A percentile compares a stretch with the other conserved stretches of the same genome.
These are phyloP conservation scores for Pythium periplocum DNA, from an alignment of 352 stramenopile species.

Conservation along the genomic window DNA sequence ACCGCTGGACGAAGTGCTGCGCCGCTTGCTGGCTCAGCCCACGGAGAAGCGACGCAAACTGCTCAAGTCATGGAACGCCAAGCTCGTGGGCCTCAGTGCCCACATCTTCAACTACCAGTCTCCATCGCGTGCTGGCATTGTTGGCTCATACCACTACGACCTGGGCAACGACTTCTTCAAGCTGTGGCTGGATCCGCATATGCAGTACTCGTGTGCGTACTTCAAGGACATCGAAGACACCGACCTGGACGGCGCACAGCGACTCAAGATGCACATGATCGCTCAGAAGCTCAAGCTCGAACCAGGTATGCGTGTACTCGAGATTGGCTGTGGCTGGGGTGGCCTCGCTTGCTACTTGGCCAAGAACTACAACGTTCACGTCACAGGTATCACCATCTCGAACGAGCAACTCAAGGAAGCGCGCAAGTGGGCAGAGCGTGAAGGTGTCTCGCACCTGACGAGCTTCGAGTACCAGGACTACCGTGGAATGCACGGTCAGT, in stretches of 20 bases:
- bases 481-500: no score
- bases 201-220: constrained; percentile 76
- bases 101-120: no score
- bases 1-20: no score
- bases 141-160: constrained; percentile 40
- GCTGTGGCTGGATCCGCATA: constrained; percentile 68
- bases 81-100: no score
- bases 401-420: constrained; percentile 73
- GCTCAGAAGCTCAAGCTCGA: constrained; percentile 68
- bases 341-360: constrained; percentile 73
- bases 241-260: constrained; percentile 62
- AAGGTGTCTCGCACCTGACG: constrained; percentile 22
- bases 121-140: no score
- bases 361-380: constrained; percentile 66
- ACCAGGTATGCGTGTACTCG: constrained; percentile 66
- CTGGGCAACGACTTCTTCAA: constrained; percentile 74
- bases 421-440: constrained; percentile 43
- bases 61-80: no score
- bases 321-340: constrained; percentile 83
- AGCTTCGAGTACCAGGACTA: no score
- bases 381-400: constrained; percentile 83
- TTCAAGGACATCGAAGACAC: constrained; percentile 21
- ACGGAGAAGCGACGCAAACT: no score
- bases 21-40: no score
- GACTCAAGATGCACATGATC: constrained; percentile 74